A percentile compares a stretch with the other conserved stretches of the same genome.
These are phyloP conservation scores for Pascua sp. DNA, from an alignment of 1,284 basidiomycete species.

Conservation along the genomic window DNA sequence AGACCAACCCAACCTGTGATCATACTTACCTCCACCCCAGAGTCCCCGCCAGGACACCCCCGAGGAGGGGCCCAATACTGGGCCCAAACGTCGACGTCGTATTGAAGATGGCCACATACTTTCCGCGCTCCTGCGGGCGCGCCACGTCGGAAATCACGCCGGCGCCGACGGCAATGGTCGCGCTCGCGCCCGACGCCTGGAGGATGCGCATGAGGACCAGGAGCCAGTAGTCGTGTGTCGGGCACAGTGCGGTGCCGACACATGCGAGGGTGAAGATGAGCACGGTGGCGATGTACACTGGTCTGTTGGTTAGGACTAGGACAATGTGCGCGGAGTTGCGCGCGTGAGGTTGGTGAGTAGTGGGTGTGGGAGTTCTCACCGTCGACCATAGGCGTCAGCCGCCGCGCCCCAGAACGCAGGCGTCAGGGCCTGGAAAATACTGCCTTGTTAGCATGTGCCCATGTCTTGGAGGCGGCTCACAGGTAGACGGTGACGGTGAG, in stretches of 20 bases:
- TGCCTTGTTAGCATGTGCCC: not conserved
- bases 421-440: constrained; percentile 37
- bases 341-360: no score
- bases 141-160: constrained; percentile 41
- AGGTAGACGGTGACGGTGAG: constrained; percentile 40
- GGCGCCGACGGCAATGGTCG: constrained; percentile 37
- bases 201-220: constrained; percentile 38
- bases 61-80: constrained; percentile 36
- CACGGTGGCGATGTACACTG: constrained; percentile 36
- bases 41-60: constrained; percentile 17
- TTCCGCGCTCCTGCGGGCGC: constrained; percentile 37
- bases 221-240: constrained; percentile 38
- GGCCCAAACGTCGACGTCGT: constrained; percentile 33
- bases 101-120: constrained; percentile 35
- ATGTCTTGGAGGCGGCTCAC: constrained; percentile 11
- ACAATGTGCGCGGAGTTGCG: no score
- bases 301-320: constrained; percentile 11
- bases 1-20: no score
- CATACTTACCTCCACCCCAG: no score
- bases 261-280: constrained; percentile 33
- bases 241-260: constrained; percentile 37
- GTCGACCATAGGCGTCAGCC: constrained; percentile 34
- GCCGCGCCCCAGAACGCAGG: constrained; percentile 38
- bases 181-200: constrained; percentile 37
- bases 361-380: no score